Base-by-base conservation (phyloP, 495 filamentous ascomycete species). In the Podospora comata region DNA sequence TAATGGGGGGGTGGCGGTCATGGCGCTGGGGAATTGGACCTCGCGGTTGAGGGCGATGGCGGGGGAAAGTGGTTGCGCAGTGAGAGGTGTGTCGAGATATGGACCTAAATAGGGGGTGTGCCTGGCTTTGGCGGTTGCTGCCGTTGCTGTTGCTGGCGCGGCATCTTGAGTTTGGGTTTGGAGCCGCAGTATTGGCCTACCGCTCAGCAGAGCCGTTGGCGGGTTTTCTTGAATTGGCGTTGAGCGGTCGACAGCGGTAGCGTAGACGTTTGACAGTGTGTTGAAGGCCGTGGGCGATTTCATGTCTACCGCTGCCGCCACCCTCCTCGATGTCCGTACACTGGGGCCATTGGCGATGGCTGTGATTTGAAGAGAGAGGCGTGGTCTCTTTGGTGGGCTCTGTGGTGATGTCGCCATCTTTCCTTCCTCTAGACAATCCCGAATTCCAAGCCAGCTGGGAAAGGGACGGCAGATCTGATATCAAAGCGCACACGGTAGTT, bases 261-360 rank as follows among this genome's bases (percentile, higher is more conserved):
- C 88, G 75, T 93, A 92, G 66, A 88, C 87, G 76, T 96, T 95
- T 39, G 87, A 88, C 71, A 92, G 89, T 48, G 92, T 96, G 75
- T 94, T 96, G 76, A 91, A 90, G 26, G 88, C 80, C 4, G 92
- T 95, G 5, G 92, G 91, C 7, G 91, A 93, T 34, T 85, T 86
- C 19, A 90, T 81, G 55, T 90, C 84, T 2, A 88, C 75, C 60
- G 75, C 73, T 18, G 77, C 70, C 53, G 79, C 76, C 30, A 79
- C 72, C 18, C 68, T 70, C 63, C 77, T 79, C 60, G 77, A 70
- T 6, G 78, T 73, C 61, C 77, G 74, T 57, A 68, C 70, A 59
- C 67, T 75, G 11, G 77, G 60, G 28, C 71, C 75, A 61, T 72
- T 70, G 44, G 75, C 74, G 59, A 76, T 69, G 65, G 76, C 74